These are phyloP conservation scores for Cichorium intybus DNA, from an alignment of 140 eudicot species.

Conservation along the genomic window DNA sequence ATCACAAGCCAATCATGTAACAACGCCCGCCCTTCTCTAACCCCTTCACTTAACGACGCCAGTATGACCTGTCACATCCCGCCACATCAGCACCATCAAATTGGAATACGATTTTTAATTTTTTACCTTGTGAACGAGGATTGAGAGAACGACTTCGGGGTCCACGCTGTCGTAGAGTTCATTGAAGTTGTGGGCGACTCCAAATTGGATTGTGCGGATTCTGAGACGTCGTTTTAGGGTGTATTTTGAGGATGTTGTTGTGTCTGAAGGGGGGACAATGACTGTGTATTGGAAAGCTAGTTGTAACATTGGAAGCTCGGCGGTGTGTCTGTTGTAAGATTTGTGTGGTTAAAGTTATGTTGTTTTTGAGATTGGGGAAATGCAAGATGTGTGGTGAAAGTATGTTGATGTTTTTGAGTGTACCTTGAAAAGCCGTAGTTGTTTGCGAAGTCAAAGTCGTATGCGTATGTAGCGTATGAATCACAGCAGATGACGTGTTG, in stretches of 20 bases:
- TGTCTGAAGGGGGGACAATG: conserved; percentile 72
- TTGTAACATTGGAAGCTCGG: conserved; percentile 81
- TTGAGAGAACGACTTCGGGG: conserved; percentile 85
- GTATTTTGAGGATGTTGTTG: conserved; percentile 30
- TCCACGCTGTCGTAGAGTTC: conserved; percentile 92
- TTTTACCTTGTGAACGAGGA: conserved; percentile 89
- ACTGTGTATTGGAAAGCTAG: conserved; percentile 89
- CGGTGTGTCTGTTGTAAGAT: conserved; percentile 87
- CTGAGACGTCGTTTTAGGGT: conserved; percentile 81
- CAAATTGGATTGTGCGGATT: conserved; percentile 78
- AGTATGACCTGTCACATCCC: conserved; percentile 65
- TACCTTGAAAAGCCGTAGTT: conserved; percentile 80
- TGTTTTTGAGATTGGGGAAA: background rate
- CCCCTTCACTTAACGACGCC: conserved; percentile 85
- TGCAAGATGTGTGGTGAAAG: too few relatives aligned
- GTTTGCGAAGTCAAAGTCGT: conserved; percentile 83
- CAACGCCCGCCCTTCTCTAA: conserved; percentile 82
- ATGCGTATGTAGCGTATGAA: conserved; percentile 95
- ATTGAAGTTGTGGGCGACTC: conserved; percentile 73
- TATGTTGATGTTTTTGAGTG: background rate
- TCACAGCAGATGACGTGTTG: conserved; percentile 96
- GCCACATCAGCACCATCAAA: conserved; percentile 9
- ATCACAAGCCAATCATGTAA: conserved; percentile 99
- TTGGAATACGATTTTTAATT: background rate
- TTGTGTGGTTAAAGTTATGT: too few relatives aligned